Evolutionary conservation across 805 yeast genomes (phyloP).

Genomic region (Candida arabinofermentans): DNA sequence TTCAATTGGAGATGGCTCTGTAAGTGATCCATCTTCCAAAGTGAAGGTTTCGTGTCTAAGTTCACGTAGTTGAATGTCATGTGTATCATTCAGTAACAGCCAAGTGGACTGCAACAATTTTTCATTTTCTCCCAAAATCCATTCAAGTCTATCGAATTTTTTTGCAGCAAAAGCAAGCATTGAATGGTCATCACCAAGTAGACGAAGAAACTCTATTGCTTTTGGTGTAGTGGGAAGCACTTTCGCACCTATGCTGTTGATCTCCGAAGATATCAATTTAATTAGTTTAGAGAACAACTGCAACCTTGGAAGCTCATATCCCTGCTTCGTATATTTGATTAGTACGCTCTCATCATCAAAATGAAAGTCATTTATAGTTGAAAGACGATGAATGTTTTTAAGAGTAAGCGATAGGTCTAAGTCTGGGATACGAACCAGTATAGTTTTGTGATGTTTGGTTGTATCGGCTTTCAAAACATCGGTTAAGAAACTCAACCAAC

Average conservation of each 20-base stretch:
- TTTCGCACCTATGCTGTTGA: slow-evolving; percentile 3
- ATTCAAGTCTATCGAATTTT: slow-evolving; percentile 71
- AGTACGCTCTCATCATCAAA: background rate
- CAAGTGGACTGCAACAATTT: slow-evolving; percentile 40
- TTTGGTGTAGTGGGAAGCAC: slow-evolving; percentile 4
- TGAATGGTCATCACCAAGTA: slow-evolving; percentile 23
- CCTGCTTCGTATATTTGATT: slow-evolving; percentile 9
- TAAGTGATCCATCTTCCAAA: slow-evolving; percentile 23
- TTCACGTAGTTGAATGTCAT: slow-evolving; percentile 59
- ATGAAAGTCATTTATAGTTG: slow-evolving; percentile 7
- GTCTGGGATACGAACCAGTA: slow-evolving; percentile 41
- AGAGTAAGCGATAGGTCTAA: slow-evolving; percentile 42
- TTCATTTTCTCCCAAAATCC: slow-evolving; percentile 49
- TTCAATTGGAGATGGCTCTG: slow-evolving; percentile 74
- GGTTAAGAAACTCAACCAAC: slow-evolving; percentile 61
- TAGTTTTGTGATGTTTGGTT: slow-evolving; percentile 9
- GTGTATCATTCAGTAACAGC: slow-evolving; percentile 40
- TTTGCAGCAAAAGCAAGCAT: slow-evolving; percentile 47
- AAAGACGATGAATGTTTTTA: slow-evolving; percentile 10
- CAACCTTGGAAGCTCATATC: slow-evolving; percentile 24
- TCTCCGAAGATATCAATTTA: slow-evolving; percentile 32
- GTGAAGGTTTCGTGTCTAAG: slow-evolving; percentile 36
- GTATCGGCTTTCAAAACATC: slow-evolving; percentile 36
- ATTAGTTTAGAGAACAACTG: slow-evolving; percentile 37
- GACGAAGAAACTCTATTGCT: slow-evolving; percentile 12